Evolutionary conservation across 495 filamentous ascomycete genomes (phyloP).

Genomic region (Staphylotrichum longicolle): DNA sequence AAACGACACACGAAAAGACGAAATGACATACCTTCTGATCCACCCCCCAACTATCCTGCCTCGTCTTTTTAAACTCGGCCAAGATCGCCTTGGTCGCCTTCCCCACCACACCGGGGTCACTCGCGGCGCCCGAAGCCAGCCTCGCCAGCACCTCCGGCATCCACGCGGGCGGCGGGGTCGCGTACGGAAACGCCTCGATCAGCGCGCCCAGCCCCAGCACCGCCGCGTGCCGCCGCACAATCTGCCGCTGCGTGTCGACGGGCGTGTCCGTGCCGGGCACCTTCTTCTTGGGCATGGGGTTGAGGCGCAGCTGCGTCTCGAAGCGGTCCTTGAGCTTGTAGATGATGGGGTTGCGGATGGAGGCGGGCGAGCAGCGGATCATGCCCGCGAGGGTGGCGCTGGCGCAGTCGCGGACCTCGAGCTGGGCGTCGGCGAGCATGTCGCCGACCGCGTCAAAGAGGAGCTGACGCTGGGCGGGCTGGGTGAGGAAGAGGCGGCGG

Average conservation of each 20-base stretch:
- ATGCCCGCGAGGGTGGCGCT: conserved; percentile 91
- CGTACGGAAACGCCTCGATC: conserved; percentile 96
- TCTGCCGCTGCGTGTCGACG: conserved; percentile 69
- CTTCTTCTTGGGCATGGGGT: conserved; percentile 79
- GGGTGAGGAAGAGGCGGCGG: conserved; percentile 91
- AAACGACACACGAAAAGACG: background rate
- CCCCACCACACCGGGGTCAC: conserved; percentile 87
- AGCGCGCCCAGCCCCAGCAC: conserved; percentile 89
- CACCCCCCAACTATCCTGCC: conserved; percentile 97
- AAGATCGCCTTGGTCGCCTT: conserved; percentile 96
- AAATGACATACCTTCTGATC: conserved; percentile 81
- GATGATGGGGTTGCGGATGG: conserved; percentile 73
- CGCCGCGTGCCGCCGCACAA: conserved; percentile 82
- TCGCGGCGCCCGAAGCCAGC: conserved; percentile 79
- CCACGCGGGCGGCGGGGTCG: conserved; percentile 87
- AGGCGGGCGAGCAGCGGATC: conserved; percentile 93
- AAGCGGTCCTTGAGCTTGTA: conserved; percentile 73
- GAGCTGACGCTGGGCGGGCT: conserved; percentile 66
- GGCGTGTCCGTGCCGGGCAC: conserved; percentile 72
- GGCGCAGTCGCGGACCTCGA: conserved; percentile 93
- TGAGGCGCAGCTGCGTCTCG: conserved; percentile 67
- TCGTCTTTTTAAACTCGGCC: conserved; percentile 98
- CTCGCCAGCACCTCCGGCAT: conserved; percentile 89
- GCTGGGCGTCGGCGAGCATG: conserved; percentile 90
- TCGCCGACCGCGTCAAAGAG: conserved; percentile 87